A percentile compares a stretch with the other conserved stretches of the same genome.
Evolutionary conservation across 1,284 basidiomycete genomes (phyloP).

Genomic region (Omphalotus olearius): DNA sequence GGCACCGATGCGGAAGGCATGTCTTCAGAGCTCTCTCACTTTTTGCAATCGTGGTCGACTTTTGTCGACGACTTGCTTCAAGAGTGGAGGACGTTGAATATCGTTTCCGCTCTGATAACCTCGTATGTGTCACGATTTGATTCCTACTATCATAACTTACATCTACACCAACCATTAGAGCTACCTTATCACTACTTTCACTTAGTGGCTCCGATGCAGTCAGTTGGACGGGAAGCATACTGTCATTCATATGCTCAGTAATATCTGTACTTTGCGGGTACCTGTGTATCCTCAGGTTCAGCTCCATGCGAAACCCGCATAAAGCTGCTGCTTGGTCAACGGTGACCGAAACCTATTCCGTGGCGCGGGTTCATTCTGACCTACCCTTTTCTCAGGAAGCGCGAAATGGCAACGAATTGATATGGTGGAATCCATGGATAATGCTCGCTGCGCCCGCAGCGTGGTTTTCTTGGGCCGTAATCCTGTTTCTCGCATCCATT

Average conservation of each 20-base stretch:
- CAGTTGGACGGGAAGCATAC: background rate
- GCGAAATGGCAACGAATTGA: background rate
- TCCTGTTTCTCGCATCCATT: constrained; percentile 2
- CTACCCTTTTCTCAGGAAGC: constrained; percentile 1
- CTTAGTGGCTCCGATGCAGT: constrained; percentile 4
- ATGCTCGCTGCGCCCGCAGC: constrained; percentile 3
- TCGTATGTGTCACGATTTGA: constrained; percentile 18
- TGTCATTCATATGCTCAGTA: constrained; percentile 9
- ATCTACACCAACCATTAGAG: background rate
- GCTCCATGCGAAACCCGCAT: constrained; percentile 4
- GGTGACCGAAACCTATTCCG: background rate
- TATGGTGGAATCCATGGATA: constrained; percentile 11
- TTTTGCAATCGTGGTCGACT: constrained; percentile 24
- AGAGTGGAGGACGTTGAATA: constrained; percentile 35
- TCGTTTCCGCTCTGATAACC: constrained; percentile 28
- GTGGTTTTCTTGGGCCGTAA: constrained; percentile 4
- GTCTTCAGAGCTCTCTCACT: background rate
- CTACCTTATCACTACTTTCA: background rate
- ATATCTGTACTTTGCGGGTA: constrained; percentile 3
- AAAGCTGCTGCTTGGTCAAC: constrained; percentile 6
- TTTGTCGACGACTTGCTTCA: constrained; percentile 28
- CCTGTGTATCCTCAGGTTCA: constrained; percentile 4
- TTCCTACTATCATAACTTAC: background rate
- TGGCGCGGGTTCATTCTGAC: background rate
- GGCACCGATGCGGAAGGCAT: background rate